Base-by-base conservation (phyloP, 257 asterid genomes). In the Ophiorrhiza pumila region DNA sequence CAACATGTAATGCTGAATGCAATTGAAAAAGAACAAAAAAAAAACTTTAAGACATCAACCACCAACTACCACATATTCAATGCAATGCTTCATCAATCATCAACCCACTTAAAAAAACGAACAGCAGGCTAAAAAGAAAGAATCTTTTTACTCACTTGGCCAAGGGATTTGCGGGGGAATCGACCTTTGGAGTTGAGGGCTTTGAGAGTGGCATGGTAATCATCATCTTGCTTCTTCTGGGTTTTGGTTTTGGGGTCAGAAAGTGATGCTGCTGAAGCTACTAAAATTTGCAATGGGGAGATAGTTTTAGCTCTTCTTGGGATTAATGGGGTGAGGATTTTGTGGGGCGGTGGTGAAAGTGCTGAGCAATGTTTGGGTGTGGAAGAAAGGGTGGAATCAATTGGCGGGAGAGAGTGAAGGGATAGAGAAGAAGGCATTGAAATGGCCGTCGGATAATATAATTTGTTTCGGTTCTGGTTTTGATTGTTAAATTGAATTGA, bases 1-100 rank as follows among this genome's bases (percentile, higher is more conserved):
- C 86, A 95, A 68, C 99, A 95, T 92, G 79, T 95, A 95, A 85
- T 95, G 99, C 98, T 95, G n/a, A n/a, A n/a, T n/a, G 81, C 78
- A 79, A n/a, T 31, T n/a, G 11, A 52, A 6, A 20, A 27, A 69
- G 18, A 57, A 71, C 35, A 29, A 45, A 50, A 57, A 49, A 23
- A 71, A 52, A 9, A 7, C 27, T 31, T n/a, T n/a, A n/a, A n/a
- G n/a, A 42, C 37, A 59, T 58, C 52, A 68, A 32, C 39, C 72
- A 18, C 35, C 35, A 31, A 41, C 65, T 13, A n/a, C 3, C 10
- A 50, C 46, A 32, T 49, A 41, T 59, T 39, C 53, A 62, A 75
- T 34, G 55, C 75, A 72, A 75, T 43, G 69, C 66, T 23, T 69
- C 49, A 39, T 37, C 27, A 8, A 13, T 49, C 5, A n/a, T 7